These are phyloP conservation scores for Cucumis hystrix DNA, from an alignment of 306 rosid genomes.

Conservation along the genomic window DNA sequence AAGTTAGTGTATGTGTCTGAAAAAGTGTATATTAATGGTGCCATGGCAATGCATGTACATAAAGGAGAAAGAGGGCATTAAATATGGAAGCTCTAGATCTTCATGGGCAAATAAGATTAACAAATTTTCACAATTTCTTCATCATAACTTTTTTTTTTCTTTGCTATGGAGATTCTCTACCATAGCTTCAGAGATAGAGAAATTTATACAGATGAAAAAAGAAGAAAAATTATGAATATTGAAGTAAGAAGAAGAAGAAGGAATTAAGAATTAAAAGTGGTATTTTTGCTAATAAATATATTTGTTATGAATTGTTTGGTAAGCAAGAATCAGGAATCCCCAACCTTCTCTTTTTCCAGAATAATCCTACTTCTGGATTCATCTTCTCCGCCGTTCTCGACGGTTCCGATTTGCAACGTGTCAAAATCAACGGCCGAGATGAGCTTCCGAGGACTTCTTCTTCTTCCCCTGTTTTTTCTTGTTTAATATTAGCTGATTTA, in stretches of 20 bases:
- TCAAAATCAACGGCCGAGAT: conserved; percentile 33
- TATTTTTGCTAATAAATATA: neutral
- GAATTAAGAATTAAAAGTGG: neutral
- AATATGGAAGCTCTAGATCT: neutral
- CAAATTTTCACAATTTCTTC: neutral
- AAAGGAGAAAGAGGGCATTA: neutral
- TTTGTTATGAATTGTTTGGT: conserved; percentile 33
- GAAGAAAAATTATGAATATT: neutral
- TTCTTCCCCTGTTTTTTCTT: conserved; percentile 6
- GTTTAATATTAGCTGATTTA: conserved; percentile 13
- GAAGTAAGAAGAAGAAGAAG: neutral
- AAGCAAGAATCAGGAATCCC: conserved; percentile 28
- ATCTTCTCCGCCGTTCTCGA: conserved; percentile 52
- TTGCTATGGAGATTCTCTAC: neutral
- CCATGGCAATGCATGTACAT: neutral
- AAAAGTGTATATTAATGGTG: neutral
- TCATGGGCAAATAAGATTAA: neutral
- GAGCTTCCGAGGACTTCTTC: neutral
- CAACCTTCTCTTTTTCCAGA: conserved; percentile 38
- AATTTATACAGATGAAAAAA: neutral
- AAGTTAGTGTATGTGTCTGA: neutral
- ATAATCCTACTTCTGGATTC: conserved; percentile 32
- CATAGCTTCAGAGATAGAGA: neutral
- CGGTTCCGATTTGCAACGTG: conserved; percentile 81
- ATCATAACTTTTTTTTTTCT: neutral